Evolutionary conservation across 768 basidiomycete species (phyloP).

Genomic region (Lentinula guzmanii): DNA sequence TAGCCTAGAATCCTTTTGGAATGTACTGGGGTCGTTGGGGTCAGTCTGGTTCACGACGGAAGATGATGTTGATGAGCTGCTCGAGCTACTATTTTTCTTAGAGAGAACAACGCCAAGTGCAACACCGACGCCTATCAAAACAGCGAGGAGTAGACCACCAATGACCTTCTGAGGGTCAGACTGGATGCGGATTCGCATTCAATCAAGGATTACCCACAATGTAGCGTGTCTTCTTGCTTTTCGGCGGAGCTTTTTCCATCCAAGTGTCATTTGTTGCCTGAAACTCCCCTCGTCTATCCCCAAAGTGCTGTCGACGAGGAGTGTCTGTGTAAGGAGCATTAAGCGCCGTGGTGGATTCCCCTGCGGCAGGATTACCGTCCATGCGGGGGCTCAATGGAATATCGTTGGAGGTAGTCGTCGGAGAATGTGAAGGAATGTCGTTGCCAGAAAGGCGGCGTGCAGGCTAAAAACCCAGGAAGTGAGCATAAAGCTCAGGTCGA

Average conservation of each 20-base stretch:
- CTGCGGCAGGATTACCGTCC: neutral
- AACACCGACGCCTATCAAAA: constrained; percentile 36
- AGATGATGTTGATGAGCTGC: neutral
- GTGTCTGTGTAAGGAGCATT: neutral
- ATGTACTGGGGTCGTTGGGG: constrained; percentile 69
- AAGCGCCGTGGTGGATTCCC: neutral
- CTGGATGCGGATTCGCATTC: neutral
- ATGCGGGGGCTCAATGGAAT: neutral
- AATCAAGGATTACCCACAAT: neutral
- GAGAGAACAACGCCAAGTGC: constrained; percentile 47
- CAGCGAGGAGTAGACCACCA: constrained; percentile 28
- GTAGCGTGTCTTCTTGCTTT: constrained; percentile 2
- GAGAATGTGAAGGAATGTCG: neutral
- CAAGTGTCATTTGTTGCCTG: neutral
- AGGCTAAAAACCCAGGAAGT: neutral
- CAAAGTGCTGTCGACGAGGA: neutral
- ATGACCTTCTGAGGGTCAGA: constrained; percentile 32
- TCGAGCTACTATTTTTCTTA: neutral
- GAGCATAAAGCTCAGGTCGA: neutral
- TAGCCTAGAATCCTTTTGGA: constrained; percentile 61
- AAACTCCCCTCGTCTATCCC: constrained; percentile 4
- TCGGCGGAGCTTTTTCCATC: neutral
- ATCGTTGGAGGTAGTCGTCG: neutral
- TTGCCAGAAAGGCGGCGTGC: constrained; percentile 5
- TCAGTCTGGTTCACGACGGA: constrained; percentile 6